Percentiles rank a stretch among this genome's conserved stretches.
phyloP scores from a whole-genome alignment of 768 basidiomycete species.

The Myochromella boudieri region DNA sequence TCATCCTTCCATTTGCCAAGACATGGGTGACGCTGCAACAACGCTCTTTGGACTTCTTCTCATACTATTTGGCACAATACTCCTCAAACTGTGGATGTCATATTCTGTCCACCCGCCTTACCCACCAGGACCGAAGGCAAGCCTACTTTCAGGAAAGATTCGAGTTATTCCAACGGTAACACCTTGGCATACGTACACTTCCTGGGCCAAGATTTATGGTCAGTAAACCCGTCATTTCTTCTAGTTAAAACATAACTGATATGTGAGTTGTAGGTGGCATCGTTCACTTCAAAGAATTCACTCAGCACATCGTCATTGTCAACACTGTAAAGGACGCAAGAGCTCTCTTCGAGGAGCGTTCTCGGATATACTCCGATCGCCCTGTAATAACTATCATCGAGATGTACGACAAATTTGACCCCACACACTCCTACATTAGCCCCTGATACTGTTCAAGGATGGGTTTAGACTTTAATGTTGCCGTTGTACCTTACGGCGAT shows the following conservation, averaged over 20 bases:
- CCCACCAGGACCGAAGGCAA: slow-evolving; percentile 7
- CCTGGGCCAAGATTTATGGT: too few species aligned
- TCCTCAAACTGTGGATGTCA: neutral
- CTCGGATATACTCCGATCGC: too few species aligned
- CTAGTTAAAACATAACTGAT: neutral
- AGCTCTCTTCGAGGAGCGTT: slow-evolving; percentile 27
- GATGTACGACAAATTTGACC: slow-evolving; percentile 9
- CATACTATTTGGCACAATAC: neutral
- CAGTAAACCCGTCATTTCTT: neutral
- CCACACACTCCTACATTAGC: slow-evolving; percentile 18
- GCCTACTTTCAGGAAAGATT: too few species aligned
- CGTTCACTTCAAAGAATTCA: too few species aligned
- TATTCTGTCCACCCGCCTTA: neutral
- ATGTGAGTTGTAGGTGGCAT: slow-evolving; percentile 27
- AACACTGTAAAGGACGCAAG: slow-evolving; percentile 20
- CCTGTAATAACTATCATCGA: too few species aligned
- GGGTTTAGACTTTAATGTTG: too few species aligned
- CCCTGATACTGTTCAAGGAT: slow-evolving; percentile 33
- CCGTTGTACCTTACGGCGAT: slow-evolving; percentile 26
- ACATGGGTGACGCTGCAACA: too few species aligned
- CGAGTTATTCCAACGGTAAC: neutral
- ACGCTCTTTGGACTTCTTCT: too few species aligned
- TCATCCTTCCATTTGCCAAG: too few species aligned
- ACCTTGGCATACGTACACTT: too few species aligned
- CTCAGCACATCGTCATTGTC: too few species aligned